Conservation (phyloP, 805 yeast species). For the Pichia cephalocereana region DNA sequence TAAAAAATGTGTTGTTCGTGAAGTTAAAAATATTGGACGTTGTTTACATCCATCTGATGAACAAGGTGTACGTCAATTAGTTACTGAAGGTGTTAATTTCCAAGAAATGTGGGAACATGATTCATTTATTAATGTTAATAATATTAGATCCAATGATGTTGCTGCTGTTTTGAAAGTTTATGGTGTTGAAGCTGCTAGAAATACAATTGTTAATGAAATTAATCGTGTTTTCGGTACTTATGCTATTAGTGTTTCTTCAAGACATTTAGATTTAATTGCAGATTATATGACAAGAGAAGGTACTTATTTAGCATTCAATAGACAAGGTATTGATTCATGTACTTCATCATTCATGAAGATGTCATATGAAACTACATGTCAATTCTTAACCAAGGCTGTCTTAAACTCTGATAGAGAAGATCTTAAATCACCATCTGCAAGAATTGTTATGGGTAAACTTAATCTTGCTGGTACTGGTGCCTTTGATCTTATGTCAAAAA, state of each 20-base stretch:
- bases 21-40: conserved; percentile 84
- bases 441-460: conserved; percentile 86
- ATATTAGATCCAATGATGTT: conserved; percentile 86
- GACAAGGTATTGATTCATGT: conserved; percentile 95
- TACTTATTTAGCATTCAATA: conserved; percentile 88
- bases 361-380: conserved; percentile 98
- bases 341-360: conserved; percentile 96
- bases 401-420: conserved; percentile 85
- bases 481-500: conserved; percentile 63
- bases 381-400: conserved; percentile 93
- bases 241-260: conserved; percentile 84
- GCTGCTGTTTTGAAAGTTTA: conserved; percentile 82
- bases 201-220: conserved; percentile 93
- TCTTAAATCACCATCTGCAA: conserved; percentile 85
- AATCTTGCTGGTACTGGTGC: conserved; percentile 93
- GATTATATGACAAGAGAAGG: conserved; percentile 99
- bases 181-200: conserved; percentile 99
- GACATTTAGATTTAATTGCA: conserved; percentile 95
- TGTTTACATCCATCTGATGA: conserved; percentile 76
- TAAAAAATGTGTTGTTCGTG: conserved; percentile 84
- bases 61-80: conserved; percentile 63
- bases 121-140: conserved; percentile 82
- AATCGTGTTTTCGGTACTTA: conserved; percentile 93
- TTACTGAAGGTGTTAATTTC: conserved; percentile 98
- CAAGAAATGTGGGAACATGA: conserved; percentile 97